Evolutionary conservation across 1,284 basidiomycete genomes (phyloP).

Genomic region (Schizophyllum commune): DNA sequence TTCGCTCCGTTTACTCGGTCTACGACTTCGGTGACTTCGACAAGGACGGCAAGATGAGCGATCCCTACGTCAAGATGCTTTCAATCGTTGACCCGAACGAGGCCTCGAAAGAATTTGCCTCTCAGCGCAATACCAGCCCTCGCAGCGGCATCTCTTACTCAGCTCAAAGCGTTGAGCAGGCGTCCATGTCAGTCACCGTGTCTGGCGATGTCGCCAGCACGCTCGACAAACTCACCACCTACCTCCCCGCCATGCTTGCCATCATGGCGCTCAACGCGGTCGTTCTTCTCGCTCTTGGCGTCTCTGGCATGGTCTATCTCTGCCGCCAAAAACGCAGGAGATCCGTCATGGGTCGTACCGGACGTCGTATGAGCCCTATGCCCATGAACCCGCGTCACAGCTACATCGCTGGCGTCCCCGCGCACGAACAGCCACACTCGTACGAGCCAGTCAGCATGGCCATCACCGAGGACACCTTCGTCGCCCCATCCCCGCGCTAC

Average conservation of each 20-base stretch:
- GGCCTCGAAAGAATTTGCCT: constrained; percentile 64
- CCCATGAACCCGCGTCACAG: constrained; percentile 31
- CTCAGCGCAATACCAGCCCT: constrained; percentile 52
- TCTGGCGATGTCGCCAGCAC: constrained; percentile 49
- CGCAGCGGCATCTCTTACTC: constrained; percentile 61
- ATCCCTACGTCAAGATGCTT: constrained; percentile 70
- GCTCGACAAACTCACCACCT: constrained; percentile 50
- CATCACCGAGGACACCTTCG: constrained; percentile 9
- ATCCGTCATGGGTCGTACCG: constrained; percentile 28
- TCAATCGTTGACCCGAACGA: constrained; percentile 58
- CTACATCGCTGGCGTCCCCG: constrained; percentile 26
- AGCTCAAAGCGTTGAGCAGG: constrained; percentile 39
- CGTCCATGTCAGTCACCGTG: constrained; percentile 33
- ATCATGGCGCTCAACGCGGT: constrained; percentile 68
- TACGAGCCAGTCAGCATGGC: constrained; percentile 15
- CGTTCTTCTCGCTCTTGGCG: constrained; percentile 47
- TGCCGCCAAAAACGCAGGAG: constrained; percentile 34
- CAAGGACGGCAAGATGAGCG: constrained; percentile 49
- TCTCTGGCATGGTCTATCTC: constrained; percentile 43
- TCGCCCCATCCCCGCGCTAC: neutral
- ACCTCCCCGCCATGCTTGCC: constrained; percentile 62
- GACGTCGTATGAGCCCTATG: constrained; percentile 50
- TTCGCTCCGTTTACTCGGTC: constrained; percentile 77
- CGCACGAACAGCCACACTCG: constrained; percentile 12
- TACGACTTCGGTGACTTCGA: constrained; percentile 84